Percentiles rank a stretch among this genome's conserved stretches.
Conservation (phyloP, 345 rosid species). For the Eucalyptus pumila region DNA sequence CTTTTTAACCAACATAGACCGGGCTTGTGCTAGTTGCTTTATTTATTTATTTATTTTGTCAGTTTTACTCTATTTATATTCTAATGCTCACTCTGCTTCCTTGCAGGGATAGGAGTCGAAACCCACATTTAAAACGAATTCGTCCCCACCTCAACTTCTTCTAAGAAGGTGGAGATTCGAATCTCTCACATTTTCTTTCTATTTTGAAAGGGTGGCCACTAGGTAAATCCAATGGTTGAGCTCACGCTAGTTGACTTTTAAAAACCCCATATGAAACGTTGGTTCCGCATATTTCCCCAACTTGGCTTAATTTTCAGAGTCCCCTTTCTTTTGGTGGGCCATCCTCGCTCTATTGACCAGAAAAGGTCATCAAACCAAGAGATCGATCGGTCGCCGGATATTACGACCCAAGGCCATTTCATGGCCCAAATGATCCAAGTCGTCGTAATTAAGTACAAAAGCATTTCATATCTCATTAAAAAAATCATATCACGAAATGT, state of each 20-base stretch:
- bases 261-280: not conserved
- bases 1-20: not conserved
- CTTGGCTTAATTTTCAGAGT: not conserved
- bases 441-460: not conserved
- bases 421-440: not conserved
- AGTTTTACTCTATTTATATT: rapidly evolving
- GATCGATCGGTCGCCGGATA: not conserved
- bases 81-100: rapidly evolving
- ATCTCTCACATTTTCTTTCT: rapidly evolving
- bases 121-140: no score
- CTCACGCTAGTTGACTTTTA: not conserved
- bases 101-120: rapidly evolving
- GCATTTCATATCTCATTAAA: not conserved
- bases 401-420: not conserved
- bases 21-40: no score
- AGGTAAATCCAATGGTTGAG: not conserved
- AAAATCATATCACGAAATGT: not conserved
- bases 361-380: not conserved
- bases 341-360: not conserved
- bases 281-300: not conserved
- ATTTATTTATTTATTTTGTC: rapidly evolving
- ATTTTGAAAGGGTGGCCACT: rapidly evolving
- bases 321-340: not conserved
- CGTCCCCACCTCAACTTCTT: rapidly evolving
- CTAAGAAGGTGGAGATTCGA: no score